phyloP scores from a whole-genome alignment of 2,329 filamentous ascomycete genomes.

The Aureobasidium sp. region DNA sequence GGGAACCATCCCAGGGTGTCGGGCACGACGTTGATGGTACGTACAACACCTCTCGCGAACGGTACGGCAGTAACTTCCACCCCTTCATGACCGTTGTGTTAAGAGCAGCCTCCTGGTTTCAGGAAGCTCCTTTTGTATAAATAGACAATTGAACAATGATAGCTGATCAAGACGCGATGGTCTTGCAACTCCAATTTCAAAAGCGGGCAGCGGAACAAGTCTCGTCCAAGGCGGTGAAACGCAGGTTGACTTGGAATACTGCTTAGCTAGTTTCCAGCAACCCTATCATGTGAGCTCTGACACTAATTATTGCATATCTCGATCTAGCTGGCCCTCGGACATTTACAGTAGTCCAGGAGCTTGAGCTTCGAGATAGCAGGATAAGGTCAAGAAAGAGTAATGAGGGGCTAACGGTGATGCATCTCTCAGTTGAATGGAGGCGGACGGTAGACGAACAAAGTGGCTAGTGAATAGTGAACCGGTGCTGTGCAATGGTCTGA shows the following conservation, averaged over 20 bases:
- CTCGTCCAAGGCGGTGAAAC: constrained; percentile 14
- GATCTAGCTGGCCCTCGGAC: neutral
- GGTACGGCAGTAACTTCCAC: neutral
- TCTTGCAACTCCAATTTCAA: constrained; percentile 9
- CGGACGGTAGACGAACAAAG: constrained; percentile 2
- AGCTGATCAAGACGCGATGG: neutral
- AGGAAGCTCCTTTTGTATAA: neutral
- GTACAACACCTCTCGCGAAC: constrained; percentile 1
- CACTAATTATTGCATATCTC: neutral
- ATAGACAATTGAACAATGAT: neutral
- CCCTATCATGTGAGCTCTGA: neutral
- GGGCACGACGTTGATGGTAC: constrained; percentile 3
- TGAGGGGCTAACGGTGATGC: constrained; percentile 10
- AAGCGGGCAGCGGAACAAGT: neutral
- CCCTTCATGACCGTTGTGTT: constrained; percentile 1
- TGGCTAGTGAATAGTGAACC: constrained; percentile 10
- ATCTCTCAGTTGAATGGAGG: neutral
- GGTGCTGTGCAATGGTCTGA: neutral
- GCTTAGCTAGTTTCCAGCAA: constrained; percentile 3
- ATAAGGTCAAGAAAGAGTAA: neutral
- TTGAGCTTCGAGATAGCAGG: neutral
- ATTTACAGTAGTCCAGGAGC: neutral
- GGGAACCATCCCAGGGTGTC: constrained; percentile 2
- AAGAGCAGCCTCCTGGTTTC: constrained; percentile 7
- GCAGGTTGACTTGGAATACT: constrained; percentile 1